A percentile compares a stretch with the other conserved stretches of the same genome.
phyloP scores from a whole-genome alignment of 176 grass and related monocot species.

The Urochloa ruziziensis region DNA sequence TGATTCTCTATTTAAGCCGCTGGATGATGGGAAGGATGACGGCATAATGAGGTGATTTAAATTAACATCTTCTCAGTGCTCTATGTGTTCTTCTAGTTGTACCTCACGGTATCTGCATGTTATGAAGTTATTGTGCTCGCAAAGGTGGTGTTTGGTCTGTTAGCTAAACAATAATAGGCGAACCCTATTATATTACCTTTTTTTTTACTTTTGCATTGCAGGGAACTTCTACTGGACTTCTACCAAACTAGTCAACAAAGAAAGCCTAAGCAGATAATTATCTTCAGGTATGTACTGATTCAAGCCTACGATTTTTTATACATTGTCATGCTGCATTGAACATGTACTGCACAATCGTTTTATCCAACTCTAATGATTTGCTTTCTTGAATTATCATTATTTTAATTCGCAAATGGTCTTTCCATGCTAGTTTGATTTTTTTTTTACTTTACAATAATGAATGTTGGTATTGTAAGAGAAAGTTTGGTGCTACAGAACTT shows the following conservation, averaged over 20 bases:
- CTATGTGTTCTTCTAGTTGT: slow-evolving; percentile 18
- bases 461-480: background rate
- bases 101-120: background rate
- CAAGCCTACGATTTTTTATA: background rate
- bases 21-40: slow-evolving; percentile 56
- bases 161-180: background rate
- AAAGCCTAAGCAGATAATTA: slow-evolving; percentile 69
- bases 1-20: slow-evolving; percentile 67
- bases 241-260: slow-evolving; percentile 44
- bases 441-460: slow-evolving; percentile 4
- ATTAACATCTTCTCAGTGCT: slow-evolving; percentile 1
- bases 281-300: slow-evolving; percentile 56
- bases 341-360: background rate
- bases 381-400: background rate
- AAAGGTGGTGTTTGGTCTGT: background rate
- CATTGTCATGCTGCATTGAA: background rate
- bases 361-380: background rate
- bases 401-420: background rate
- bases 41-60: slow-evolving; percentile 65
- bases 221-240: slow-evolving; percentile 75
- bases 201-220: slow-evolving; percentile 30
- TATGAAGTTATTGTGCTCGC: background rate
- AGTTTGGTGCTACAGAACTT: background rate
- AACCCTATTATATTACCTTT: background rate
- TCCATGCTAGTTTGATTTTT: background rate